phyloP scores from a whole-genome alignment of 1,284 basidiomycete species.

The Pascua guehoae region DNA sequence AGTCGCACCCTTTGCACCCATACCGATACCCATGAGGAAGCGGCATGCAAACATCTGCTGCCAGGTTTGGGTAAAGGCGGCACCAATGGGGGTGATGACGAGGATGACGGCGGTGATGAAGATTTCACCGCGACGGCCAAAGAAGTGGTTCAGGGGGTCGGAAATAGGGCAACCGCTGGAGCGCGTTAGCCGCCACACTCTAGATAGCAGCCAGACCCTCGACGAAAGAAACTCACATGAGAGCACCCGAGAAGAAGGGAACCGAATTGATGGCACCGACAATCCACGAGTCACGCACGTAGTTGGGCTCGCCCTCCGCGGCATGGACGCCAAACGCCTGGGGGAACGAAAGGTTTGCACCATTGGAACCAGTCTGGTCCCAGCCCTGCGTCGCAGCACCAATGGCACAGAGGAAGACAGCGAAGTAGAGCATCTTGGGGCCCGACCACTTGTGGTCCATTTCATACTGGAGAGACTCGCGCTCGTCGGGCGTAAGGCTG shows the following conservation, averaged over 20 bases:
- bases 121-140: constrained; percentile 64
- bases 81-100: constrained; percentile 40
- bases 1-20: constrained; percentile 52
- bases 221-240: background rate
- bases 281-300: constrained; percentile 57
- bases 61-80: constrained; percentile 60
- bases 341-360: constrained; percentile 66
- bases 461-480: constrained; percentile 54
- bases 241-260: constrained; percentile 18
- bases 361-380: constrained; percentile 45
- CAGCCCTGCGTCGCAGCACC: constrained; percentile 38
- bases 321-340: constrained; percentile 58
- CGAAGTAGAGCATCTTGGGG: constrained; percentile 44
- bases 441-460: constrained; percentile 63
- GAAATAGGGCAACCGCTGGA: constrained; percentile 49
- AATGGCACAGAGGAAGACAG: constrained; percentile 22
- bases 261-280: constrained; percentile 59
- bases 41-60: constrained; percentile 51
- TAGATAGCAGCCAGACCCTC: too few relatives aligned
- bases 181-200: too few relatives aligned
- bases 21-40: constrained; percentile 46
- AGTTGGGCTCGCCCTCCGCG: constrained; percentile 24
- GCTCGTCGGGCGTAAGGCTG: constrained; percentile 62
- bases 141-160: constrained; percentile 62
- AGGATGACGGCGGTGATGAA: constrained; percentile 60